These are phyloP conservation scores for Athelia sp. DNA, from an alignment of 1,284 basidiomycete genomes.

Conservation along the genomic window DNA sequence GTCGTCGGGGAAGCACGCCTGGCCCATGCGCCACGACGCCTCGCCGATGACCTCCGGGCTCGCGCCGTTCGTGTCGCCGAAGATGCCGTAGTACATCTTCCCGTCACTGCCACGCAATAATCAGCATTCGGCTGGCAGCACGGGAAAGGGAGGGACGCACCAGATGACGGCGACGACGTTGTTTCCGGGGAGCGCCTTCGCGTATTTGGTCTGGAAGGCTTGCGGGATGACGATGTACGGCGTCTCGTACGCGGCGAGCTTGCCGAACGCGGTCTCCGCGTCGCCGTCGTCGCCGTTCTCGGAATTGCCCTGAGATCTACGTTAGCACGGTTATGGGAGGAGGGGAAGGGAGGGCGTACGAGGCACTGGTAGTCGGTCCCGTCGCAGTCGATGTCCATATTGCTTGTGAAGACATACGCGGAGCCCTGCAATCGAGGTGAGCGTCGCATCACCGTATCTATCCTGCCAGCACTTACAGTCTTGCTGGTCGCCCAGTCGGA, in stretches of 20 bases:
- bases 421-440: neutral
- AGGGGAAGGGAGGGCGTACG: too few relatives aligned
- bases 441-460: neutral
- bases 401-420: slow-evolving; percentile 12
- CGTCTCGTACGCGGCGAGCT: slow-evolving; percentile 16
- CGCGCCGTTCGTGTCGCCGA: slow-evolving; percentile 18
- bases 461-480: neutral
- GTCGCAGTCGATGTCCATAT: slow-evolving; percentile 22
- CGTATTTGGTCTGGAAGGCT: slow-evolving; percentile 10
- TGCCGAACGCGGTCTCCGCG: slow-evolving; percentile 18
- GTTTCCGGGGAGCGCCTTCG: slow-evolving; percentile 14
- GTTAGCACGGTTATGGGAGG: too few relatives aligned
- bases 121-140: too few relatives aligned
- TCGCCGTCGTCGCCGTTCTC: slow-evolving; percentile 16
- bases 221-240: slow-evolving; percentile 19
- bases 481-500: neutral
- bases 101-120: too few relatives aligned
- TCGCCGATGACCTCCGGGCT: slow-evolving; percentile 20
- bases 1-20: slow-evolving; percentile 17
- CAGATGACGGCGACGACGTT: slow-evolving; percentile 18
- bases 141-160: too few relatives aligned
- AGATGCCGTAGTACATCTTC: slow-evolving; percentile 22
- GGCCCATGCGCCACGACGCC: slow-evolving; percentile 16
- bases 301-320: slow-evolving; percentile 8
- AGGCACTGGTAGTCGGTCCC: slow-evolving; percentile 9